Base-by-base conservation (phyloP, 495 filamentous ascomycete genomes). In the Neurospora sp. region DNA sequence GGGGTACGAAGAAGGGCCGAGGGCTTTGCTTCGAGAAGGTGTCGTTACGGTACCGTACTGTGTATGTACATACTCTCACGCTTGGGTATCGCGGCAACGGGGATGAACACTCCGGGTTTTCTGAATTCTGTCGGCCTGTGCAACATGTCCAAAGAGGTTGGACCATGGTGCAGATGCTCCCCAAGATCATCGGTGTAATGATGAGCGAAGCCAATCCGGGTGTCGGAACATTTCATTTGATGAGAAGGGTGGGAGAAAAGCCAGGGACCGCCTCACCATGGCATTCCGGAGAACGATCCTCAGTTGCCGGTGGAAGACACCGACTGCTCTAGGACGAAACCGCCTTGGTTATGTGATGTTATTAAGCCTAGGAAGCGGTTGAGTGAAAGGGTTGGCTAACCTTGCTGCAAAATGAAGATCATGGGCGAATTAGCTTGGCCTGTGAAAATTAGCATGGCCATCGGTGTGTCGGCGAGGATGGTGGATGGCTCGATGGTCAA, bases 261-360 rank as follows among this genome's bases (percentile, higher is more conserved):
- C 68, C 44, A 61, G 71, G 38, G 69, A 44, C 46, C 20, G 42
- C 44, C 39, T 69, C 42, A 69, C 20, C 39, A 70, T 16, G 39
- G 20, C 35, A 69, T 39, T 27, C 39, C 74, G 77, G 77, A 72
- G 69, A 41, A 68, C 78, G 74, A 74, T 75, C 73, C 77, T 76
- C 75, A 78, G 72, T 71, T 80, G 75, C 78, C 75, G 75, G 70
- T n/a, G 46, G 9, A 7, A 70, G 65, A 39, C 76, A 74, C 77
- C 73, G 77, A 76, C 46, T 69, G 18, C 39, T 20, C 42, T n/a
- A 27, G 20, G 14, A 31, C 72, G 48, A 70, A 39, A 69, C 53
- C 44, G 27, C 44, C 44, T 71, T 68, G 37, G 11, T 27, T 22
- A 37, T 70, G 68, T 27, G 16, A 12, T 70, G 12, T n/a, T 27